Evolutionary conservation across 768 basidiomycete species (phyloP), one percentile per base, ranked within the genome.

Genomic region (Russula ochroleuca): DNA sequence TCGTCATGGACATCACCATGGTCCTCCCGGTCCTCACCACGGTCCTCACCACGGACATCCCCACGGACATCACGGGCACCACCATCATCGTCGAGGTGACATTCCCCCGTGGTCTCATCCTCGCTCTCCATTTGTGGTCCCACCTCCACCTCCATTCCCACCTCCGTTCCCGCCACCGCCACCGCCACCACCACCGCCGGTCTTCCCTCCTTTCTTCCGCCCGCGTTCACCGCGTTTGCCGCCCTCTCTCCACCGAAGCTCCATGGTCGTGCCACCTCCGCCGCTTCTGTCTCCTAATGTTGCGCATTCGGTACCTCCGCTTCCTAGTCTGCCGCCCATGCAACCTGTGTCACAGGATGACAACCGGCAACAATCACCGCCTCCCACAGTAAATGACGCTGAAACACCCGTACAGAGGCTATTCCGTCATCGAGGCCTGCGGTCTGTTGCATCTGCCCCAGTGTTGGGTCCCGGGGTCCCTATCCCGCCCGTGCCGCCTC

Each of bases 401-500:
- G 62, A 61, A 57, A 47, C 65, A 31, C 61, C 59, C 19, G 57
- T 62, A 13, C 57, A 67, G 37, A 54, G 40, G 54, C n/a, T 61
- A n/a, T 61, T 57, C 59, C 59, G 54, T 43, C 63, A 53, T 28
- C 59, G 54, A 19, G 54, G 59, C 55, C 61, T 63, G 37, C 62
- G 67, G 45, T 55, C 65, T 57, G 66, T 67, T 28, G 10, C 52
- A 3, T 64, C 67, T 31, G 59, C 61, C 19, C 63, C 61, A 13
- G 43, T 59, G 37, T 58, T 65, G 28, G 52, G 66, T 38, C 67
- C 61, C 11, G 1, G 11, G 23, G 45, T 59, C 21, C 66, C 71
- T 37, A 61, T 61, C 52, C 67, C 67, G 35, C 71, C 67, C 50
- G 69, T 67, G 50, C 69, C 68, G 31, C 70, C 66, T 45, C 69